Conservation (phyloP, 2,329 filamentous ascomycete species). For the Simplicillium aogashimaense region DNA sequence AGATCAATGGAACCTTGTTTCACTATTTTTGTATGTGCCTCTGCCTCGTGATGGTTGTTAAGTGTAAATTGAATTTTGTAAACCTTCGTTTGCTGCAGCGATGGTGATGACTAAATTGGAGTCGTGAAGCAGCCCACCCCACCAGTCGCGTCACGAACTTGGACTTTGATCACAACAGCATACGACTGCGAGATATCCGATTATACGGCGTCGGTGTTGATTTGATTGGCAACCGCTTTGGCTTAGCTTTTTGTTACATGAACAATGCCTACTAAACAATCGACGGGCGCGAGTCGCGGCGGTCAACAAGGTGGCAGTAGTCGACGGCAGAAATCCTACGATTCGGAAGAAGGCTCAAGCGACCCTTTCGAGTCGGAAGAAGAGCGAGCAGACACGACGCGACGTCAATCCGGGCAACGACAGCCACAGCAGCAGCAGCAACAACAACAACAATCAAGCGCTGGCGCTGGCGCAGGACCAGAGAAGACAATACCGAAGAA, state of each 20-base stretch:
- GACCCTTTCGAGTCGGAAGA: slow-evolving; percentile 23
- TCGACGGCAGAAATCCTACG: slow-evolving; percentile 13
- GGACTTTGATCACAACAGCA: too few relatives aligned
- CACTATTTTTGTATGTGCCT: slow-evolving; percentile 20
- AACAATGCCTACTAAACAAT: slow-evolving; percentile 32
- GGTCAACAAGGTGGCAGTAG: slow-evolving; percentile 20
- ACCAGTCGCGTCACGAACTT: too few relatives aligned
- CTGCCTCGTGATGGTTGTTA: neutral
- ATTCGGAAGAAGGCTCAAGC: slow-evolving; percentile 15
- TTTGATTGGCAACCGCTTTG: neutral
- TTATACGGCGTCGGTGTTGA: neutral
- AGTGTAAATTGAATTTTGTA: neutral
- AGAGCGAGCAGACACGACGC: slow-evolving; percentile 12
- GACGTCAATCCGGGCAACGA: slow-evolving; percentile 1
- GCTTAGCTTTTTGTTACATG: too few relatives aligned
- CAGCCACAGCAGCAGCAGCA: slow-evolving; percentile 6
- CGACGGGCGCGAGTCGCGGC: slow-evolving; percentile 24
- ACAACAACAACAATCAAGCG: slow-evolving; percentile 1
- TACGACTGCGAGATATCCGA: too few relatives aligned
- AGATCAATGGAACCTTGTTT: slow-evolving; percentile 8
- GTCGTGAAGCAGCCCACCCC: neutral
- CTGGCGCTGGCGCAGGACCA: slow-evolving; percentile 21
- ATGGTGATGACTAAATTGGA: neutral
- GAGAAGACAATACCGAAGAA: slow-evolving; percentile 55
- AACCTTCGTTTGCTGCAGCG: neutral